Base-by-base conservation (phyloP, 345 rosid species). In the Melastoma malabathricum region DNA sequence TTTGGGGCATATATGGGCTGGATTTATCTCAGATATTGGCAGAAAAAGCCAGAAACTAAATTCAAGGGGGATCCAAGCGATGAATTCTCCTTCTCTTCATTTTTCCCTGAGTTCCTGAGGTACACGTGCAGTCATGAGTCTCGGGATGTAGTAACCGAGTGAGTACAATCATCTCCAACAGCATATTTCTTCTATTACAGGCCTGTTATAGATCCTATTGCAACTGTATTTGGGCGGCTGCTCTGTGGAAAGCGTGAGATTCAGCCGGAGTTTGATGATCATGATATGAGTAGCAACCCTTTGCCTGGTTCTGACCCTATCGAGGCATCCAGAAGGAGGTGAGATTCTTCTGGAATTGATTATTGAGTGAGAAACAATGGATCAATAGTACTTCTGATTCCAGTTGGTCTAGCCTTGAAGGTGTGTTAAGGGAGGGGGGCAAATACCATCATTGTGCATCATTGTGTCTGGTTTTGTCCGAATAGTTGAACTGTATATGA, bases 281-380 rank as follows among this genome's bases (percentile, higher is more conserved):
- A 78, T 56, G 58, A 74, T 2, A 43, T 83, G 52, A 83, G 84
- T 14, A 79, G 84, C 44, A 72, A 83, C 38, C 70, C 94, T 17
- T 72, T 93, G 63, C 97, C 82, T 14, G 95, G 95, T 61, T 93
- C 97, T 59, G 95, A 93, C 63, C 88, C 97, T 38, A 74, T 80
- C 43, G 99, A 93, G 73, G 86, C 99, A 55, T 75, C 99, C 44
- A 79, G 99, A 65, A 88, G 97, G 67, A 85, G 99, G 99, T 84
- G 72, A 59, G 13, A 44, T 47, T 44, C 23, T 46, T n/a, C 3
- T 34, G 41, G 12, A 34, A 34, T 34, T 12, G 41, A 6, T 34
- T 7, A 34, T 34, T 2, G 41, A 34, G 41, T 34, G 41, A 34
- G 41, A 34, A 34, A 34, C 41, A 34, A 34, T 34, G 9, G 12